phyloP scores from a whole-genome alignment of 257 asterid genomes.

The Solanum peruvianum region DNA sequence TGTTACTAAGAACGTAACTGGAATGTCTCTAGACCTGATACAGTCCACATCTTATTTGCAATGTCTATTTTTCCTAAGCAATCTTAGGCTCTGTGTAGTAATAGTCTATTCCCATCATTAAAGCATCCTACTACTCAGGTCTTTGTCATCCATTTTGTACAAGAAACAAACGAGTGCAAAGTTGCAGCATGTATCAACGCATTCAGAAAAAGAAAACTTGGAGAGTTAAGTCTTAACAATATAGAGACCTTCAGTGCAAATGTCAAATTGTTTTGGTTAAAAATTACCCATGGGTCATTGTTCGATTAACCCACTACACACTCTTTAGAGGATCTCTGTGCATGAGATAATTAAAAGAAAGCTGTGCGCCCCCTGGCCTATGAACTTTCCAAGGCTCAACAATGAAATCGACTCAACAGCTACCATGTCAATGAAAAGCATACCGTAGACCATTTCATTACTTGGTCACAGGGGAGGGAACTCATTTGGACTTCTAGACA shows the following conservation, averaged over 20 bases:
- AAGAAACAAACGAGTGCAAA: neutral
- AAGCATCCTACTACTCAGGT: conserved; percentile 37
- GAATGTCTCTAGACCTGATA: neutral
- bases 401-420: neutral
- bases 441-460: neutral
- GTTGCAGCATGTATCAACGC: neutral
- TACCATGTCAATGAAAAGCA: neutral
- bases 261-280: too few species aligned
- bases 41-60: neutral
- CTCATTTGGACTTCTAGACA: neutral
- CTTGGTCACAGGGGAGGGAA: neutral
- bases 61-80: conserved; percentile 38
- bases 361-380: too few species aligned
- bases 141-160: neutral
- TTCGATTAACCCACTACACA: too few species aligned
- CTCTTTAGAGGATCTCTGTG: too few species aligned
- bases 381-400: neutral
- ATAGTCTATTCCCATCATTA: conserved; percentile 78
- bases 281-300: too few species aligned
- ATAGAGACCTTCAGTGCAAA: too few species aligned
- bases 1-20: neutral
- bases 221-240: neutral
- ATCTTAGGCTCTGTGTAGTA: conserved; percentile 60
- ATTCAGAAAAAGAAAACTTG: neutral
- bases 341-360: too few species aligned